Conservation (phyloP, 352 stramenopile species). For the Plasmopara muralis region DNA sequence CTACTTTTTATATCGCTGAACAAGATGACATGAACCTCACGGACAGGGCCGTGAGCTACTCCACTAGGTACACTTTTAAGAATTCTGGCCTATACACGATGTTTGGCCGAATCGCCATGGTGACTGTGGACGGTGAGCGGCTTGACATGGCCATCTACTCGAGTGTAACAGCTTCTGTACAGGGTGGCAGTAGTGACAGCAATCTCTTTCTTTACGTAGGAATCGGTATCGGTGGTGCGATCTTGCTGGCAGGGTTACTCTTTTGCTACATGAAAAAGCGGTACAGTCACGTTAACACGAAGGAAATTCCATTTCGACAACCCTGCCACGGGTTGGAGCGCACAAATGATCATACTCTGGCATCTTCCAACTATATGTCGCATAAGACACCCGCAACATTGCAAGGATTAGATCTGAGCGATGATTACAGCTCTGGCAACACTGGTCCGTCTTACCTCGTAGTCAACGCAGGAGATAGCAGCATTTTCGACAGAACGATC, state of each 20-base stretch:
- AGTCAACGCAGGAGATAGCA: slow-evolving; percentile 21
- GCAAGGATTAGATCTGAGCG: slow-evolving; percentile 26
- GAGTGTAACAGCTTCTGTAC: slow-evolving; percentile 50
- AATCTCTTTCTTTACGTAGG: slow-evolving; percentile 65
- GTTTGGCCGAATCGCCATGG: slow-evolving; percentile 63
- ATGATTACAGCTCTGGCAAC: slow-evolving; percentile 35
- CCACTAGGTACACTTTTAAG: slow-evolving; percentile 46
- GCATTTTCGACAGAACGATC: slow-evolving; percentile 29
- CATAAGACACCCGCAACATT: slow-evolving; percentile 45
- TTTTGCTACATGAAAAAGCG: slow-evolving; percentile 72
- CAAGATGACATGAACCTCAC: slow-evolving; percentile 63
- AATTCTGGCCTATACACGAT: slow-evolving; percentile 58
- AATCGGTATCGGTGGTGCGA: slow-evolving; percentile 54
- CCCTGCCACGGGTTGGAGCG: slow-evolving; percentile 29
- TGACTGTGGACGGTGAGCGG: slow-evolving; percentile 60
- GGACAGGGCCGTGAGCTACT: slow-evolving; percentile 42
- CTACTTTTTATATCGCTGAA: slow-evolving; percentile 45
- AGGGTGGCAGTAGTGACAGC: slow-evolving; percentile 34
- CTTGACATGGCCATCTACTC: slow-evolving; percentile 83
- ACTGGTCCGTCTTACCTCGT: slow-evolving; percentile 31
- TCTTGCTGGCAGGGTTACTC: slow-evolving; percentile 54
- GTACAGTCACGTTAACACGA: slow-evolving; percentile 45
- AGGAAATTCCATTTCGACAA: slow-evolving; percentile 72
- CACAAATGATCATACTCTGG: slow-evolving; percentile 51
- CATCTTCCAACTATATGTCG: slow-evolving; percentile 60